Evolutionary conservation across 345 rosid species (phyloP).

Genomic region (Salix caprea): DNA sequence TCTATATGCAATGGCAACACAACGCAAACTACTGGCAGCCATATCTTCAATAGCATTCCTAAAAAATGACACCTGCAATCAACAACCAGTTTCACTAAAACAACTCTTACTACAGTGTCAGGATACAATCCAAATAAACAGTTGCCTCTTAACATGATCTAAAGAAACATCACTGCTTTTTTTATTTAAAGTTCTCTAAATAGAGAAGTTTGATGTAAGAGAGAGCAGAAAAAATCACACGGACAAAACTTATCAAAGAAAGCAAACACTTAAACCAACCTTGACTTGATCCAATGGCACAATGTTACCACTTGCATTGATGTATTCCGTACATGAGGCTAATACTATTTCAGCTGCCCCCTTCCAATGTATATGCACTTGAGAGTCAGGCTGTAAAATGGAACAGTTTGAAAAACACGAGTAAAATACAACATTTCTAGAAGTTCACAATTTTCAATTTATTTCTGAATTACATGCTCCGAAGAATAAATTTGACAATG

Average conservation of each 20-base stretch:
- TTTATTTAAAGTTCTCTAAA: not conserved
- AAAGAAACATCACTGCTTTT: not conserved
- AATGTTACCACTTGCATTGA: slow-evolving; percentile 51
- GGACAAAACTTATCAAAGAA: not conserved
- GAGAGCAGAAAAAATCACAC: not conserved
- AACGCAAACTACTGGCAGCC: slow-evolving; percentile 89
- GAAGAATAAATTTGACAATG: not conserved
- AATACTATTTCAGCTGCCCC: slow-evolving; percentile 97
- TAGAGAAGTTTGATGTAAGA: not conserved
- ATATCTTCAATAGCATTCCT: slow-evolving; percentile 73
- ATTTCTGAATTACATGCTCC: not conserved
- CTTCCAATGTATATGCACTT: slow-evolving; percentile 89
- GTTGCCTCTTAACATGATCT: not conserved
- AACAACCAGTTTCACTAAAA: not conserved
- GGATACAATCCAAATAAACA: not conserved
- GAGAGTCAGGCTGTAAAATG: slow-evolving; percentile 56
- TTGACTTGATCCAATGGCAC: slow-evolving; percentile 53
- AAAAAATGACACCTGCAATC: slow-evolving; percentile 52
- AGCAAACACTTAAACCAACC: slow-evolving; percentile 34
- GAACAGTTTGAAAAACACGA: not conserved
- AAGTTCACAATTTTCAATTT: not conserved
- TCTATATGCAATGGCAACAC: slow-evolving; percentile 92
- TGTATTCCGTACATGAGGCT: slow-evolving; percentile 65
- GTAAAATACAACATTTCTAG: not conserved
- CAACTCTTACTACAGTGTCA: not conserved